Base-by-base conservation (phyloP, 1,284 basidiomycete species). In the Malassezia pachydermatis region DNA sequence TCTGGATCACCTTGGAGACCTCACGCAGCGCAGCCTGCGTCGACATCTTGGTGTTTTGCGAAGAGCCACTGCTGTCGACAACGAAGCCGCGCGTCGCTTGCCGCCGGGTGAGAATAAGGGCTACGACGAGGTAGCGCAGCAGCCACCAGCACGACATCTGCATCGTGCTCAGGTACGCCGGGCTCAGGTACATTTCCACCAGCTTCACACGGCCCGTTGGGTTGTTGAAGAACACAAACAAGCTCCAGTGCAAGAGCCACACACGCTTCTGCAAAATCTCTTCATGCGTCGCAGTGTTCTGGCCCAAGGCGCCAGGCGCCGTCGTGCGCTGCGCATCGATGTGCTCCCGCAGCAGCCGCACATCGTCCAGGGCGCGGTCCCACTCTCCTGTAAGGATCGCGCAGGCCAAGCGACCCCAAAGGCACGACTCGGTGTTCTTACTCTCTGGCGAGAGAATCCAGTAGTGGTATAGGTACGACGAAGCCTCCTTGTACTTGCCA, bases 201-300 rank as follows among this genome's bases (percentile, higher is more conserved):
- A 98, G 81, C 32, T 87, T 81, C n/a, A 86, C 86, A 34, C 90
- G 82, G 24, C 88, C 89, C 59, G 88, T 80, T 0, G 83, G 82
- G 74, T 95, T 88, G 77, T 95, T 95, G 79, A 92, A 96, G 76
- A 90, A 96, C 58, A 96, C 88, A 74, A 96, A 98, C 43, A 98
- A 81, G 14, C 85, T 87, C 92, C 92, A 98, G 76, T 98, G 94
- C 11, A 89, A 81, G 51, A 94, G 80, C 90, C 92, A 96, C 41
- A 88, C 88, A 53, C 94, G 81, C n/a, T 88, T 75, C 92, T 89
- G 44, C 94, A 79, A 67, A 87, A 88, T 41, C 78, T 78, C 45
- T 88, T 79, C 4, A 43, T 70, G 64, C 22, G 60, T 56, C 39
- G 59, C 53, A 27, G 30, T 14, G 9, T 22, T 5, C 13, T 39